A percentile compares a stretch with the other conserved stretches of the same genome.
phyloP scores from a whole-genome alignment of 2,329 filamentous ascomycete species.

The Alternaria angustiovoidea region DNA sequence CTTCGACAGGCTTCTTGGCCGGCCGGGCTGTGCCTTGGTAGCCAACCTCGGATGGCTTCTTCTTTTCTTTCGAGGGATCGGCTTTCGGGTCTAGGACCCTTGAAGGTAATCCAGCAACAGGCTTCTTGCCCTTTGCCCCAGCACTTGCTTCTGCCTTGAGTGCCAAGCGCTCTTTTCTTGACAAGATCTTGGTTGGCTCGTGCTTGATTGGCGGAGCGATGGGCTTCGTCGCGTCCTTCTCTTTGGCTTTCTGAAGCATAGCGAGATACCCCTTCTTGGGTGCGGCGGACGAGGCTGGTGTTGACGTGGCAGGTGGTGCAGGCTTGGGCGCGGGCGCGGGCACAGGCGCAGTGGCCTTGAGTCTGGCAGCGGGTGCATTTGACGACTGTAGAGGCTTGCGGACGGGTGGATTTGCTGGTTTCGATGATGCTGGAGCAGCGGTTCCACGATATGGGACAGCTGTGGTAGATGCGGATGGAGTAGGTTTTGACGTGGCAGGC shows the following conservation, averaged over 20 bases:
- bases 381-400: constrained; percentile 36
- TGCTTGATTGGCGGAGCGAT: constrained; percentile 76
- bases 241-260: constrained; percentile 75
- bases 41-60: constrained; percentile 49
- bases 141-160: constrained; percentile 56
- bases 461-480: constrained; percentile 27
- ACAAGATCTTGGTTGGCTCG: constrained; percentile 73
- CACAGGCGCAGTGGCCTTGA: constrained; percentile 33
- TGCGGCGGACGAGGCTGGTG: constrained; percentile 47
- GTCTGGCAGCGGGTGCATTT: constrained; percentile 21
- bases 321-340: constrained; percentile 32
- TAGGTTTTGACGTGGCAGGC: constrained; percentile 34
- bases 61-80: constrained; percentile 45
- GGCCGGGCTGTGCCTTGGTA: constrained; percentile 61
- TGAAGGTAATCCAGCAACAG: constrained; percentile 20
- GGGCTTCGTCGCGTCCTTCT: constrained; percentile 57
- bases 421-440: constrained; percentile 40
- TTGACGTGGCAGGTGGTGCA: constrained; percentile 25
- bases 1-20: constrained; percentile 44
- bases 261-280: constrained; percentile 79
- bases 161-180: constrained; percentile 63
- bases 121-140: constrained; percentile 46
- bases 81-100: constrained; percentile 31
- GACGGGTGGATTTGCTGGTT: constrained; percentile 27
- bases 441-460: constrained; percentile 51